Evolutionary conservation across 768 basidiomycete species (phyloP).

Genomic region (Tylopilus balloui): DNA sequence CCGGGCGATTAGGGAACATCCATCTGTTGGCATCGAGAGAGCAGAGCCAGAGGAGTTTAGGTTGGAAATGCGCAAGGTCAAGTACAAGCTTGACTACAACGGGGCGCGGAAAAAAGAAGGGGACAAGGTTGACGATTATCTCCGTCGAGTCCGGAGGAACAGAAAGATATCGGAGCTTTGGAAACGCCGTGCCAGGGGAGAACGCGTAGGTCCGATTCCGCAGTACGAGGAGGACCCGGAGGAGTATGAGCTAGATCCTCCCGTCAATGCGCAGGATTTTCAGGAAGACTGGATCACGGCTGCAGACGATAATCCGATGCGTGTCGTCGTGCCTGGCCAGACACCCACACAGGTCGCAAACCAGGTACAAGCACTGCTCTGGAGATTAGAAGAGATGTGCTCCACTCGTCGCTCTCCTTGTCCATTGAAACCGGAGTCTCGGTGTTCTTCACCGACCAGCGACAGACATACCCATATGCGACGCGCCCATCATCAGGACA

Average conservation of each 20-base stretch:
- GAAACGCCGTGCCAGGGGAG: slow-evolving; percentile 27
- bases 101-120: slow-evolving; percentile 35
- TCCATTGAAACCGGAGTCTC: not conserved
- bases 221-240: slow-evolving; percentile 29
- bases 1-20: slow-evolving; percentile 27
- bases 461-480: not conserved
- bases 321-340: slow-evolving; percentile 38
- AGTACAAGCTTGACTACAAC: slow-evolving; percentile 47
- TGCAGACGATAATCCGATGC: slow-evolving; percentile 31
- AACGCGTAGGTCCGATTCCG: slow-evolving; percentile 29
- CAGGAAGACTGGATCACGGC: slow-evolving; percentile 34
- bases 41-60: slow-evolving; percentile 41
- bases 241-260: slow-evolving; percentile 32
- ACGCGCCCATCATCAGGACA: not conserved
- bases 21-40: slow-evolving; percentile 32
- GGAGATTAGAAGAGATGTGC: slow-evolving; percentile 17
- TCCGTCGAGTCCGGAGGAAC: slow-evolving; percentile 30
- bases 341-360: slow-evolving; percentile 19
- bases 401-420: not conserved
- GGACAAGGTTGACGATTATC: slow-evolving; percentile 30
- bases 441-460: slow-evolving; percentile 2
- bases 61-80: slow-evolving; percentile 53
- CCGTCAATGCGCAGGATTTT: slow-evolving; percentile 33
- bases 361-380: slow-evolving; percentile 20
- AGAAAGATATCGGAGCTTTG: slow-evolving; percentile 22